Percentiles rank a stretch among this genome's conserved stretches.
phyloP scores from a whole-genome alignment of 2,329 filamentous ascomycete genomes.

The Colletotrichum orchidophilum region DNA sequence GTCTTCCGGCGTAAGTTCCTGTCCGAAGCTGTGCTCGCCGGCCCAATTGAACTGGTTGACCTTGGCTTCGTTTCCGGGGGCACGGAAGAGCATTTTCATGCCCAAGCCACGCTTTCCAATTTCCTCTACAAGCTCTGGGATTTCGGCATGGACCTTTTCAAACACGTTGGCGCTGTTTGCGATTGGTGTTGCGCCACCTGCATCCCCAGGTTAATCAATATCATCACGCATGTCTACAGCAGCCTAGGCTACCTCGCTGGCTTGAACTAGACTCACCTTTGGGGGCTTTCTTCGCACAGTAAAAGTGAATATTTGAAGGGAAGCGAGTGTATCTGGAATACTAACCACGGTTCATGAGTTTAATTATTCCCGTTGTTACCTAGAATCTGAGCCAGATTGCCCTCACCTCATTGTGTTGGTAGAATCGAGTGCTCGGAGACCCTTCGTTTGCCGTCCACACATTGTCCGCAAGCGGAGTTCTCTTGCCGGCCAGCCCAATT shows the following conservation, averaged over 20 bases:
- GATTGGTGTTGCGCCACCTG: slow-evolving; percentile 32
- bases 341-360: not conserved
- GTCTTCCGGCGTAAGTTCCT: slow-evolving; percentile 39
- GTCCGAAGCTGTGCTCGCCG: slow-evolving; percentile 38
- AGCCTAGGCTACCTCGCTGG: too few relatives aligned
- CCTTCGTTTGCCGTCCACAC: slow-evolving; percentile 37
- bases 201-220: too few relatives aligned
- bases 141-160: slow-evolving; percentile 27
- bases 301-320: slow-evolving; percentile 34
- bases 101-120: slow-evolving; percentile 31
- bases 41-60: slow-evolving; percentile 35
- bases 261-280: not conserved
- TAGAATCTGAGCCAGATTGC: too few relatives aligned
- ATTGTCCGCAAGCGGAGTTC: slow-evolving; percentile 31
- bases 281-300: slow-evolving; percentile 31
- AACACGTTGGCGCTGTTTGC: slow-evolving; percentile 30
- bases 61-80: slow-evolving; percentile 33
- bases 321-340: slow-evolving; percentile 35
- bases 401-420: slow-evolving; percentile 36
- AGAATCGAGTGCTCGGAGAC: slow-evolving; percentile 34
- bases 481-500: slow-evolving; percentile 35
- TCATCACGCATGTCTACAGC: not conserved
- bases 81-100: slow-evolving; percentile 37
- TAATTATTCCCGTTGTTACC: not conserved
- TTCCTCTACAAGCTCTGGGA: slow-evolving; percentile 34